These are phyloP conservation scores for Hypoxylon fragiforme DNA, from an alignment of 495 filamentous ascomycete genomes.

Conservation along the genomic window DNA sequence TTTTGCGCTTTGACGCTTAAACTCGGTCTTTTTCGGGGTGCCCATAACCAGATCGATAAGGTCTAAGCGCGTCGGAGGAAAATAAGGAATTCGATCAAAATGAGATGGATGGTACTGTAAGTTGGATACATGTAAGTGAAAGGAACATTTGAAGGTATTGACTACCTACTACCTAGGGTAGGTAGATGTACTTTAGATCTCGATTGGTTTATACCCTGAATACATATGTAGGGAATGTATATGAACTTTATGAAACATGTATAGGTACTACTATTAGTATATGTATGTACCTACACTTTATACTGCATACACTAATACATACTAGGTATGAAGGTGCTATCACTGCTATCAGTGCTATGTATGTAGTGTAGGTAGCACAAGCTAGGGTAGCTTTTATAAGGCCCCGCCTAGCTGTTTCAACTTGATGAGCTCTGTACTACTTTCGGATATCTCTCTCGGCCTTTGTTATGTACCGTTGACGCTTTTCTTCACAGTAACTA, in stretches of 20 bases:
- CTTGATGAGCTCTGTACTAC: neutral
- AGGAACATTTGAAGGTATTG: too few species aligned
- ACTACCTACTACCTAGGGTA: neutral
- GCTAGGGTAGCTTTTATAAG: neutral
- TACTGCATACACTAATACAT: neutral
- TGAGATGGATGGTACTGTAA: neutral
- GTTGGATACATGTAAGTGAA: slow-evolving; percentile 1
- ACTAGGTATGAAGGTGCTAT: neutral
- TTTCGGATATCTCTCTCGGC: neutral
- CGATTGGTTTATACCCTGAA: slow-evolving; percentile 21
- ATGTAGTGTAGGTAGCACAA: neutral
- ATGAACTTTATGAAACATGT: too few species aligned
- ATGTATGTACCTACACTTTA: neutral
- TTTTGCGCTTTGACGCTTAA: slow-evolving; percentile 33
- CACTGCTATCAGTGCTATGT: neutral
- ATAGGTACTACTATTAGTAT: too few species aligned
- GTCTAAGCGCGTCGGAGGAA: slow-evolving; percentile 35
- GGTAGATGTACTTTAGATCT: slow-evolving; percentile 5
- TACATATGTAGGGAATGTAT: slow-evolving; percentile 3
- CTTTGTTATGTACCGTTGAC: too few species aligned
- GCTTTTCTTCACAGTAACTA: too few species aligned
- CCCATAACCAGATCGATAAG: slow-evolving; percentile 30
- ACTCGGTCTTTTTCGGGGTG: slow-evolving; percentile 10
- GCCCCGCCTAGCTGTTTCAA: neutral
- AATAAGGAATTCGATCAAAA: slow-evolving; percentile 8